Conservation (phyloP, 2,329 filamentous ascomycete genomes). For the Colletotrichum liriopes region DNA sequence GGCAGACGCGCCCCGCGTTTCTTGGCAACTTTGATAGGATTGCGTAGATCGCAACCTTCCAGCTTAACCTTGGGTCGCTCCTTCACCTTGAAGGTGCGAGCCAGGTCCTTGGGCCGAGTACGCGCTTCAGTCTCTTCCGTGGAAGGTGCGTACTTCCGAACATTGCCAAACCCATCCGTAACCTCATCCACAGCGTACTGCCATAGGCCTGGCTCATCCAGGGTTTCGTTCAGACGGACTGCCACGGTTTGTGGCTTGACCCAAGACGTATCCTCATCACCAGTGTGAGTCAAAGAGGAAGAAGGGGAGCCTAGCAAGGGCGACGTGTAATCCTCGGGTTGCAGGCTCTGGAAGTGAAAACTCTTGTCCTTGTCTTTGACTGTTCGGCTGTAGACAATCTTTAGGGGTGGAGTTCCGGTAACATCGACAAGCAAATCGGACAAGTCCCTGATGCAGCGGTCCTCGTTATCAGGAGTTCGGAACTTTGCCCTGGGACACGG, state of each 20-base stretch:
- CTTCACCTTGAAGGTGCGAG: conserved; percentile 87
- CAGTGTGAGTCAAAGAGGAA: conserved; percentile 70
- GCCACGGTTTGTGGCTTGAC: conserved; percentile 81
- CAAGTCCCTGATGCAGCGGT: conserved; percentile 88
- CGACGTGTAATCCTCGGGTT: conserved; percentile 88
- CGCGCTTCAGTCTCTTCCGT: conserved; percentile 79
- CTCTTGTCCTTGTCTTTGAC: conserved; percentile 88
- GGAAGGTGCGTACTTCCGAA: conserved; percentile 79
- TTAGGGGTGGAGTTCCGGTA: conserved; percentile 89
- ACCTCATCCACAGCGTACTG: conserved; percentile 93
- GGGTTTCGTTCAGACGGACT: conserved; percentile 91
- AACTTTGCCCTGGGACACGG: conserved; percentile 87
- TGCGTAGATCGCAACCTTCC: conserved; percentile 82
- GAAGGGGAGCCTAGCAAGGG: conserved; percentile 78
- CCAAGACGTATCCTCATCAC: conserved; percentile 83
- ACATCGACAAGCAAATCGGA: conserved; percentile 89
- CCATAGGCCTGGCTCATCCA: conserved; percentile 86
- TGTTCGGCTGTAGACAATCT: conserved; percentile 91
- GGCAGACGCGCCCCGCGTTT: conserved; percentile 79
- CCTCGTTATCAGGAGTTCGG: conserved; percentile 71
- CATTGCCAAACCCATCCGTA: conserved; percentile 90
- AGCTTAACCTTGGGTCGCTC: conserved; percentile 85
- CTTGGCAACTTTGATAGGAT: conserved; percentile 87
- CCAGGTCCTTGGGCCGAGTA: conserved; percentile 73
- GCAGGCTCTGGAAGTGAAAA: conserved; percentile 93